A percentile compares a stretch with the other conserved stretches of the same genome.
These are phyloP conservation scores for Saccharomyces kudriavzevii DNA, from an alignment of 805 yeast species.

Conservation along the genomic window DNA sequence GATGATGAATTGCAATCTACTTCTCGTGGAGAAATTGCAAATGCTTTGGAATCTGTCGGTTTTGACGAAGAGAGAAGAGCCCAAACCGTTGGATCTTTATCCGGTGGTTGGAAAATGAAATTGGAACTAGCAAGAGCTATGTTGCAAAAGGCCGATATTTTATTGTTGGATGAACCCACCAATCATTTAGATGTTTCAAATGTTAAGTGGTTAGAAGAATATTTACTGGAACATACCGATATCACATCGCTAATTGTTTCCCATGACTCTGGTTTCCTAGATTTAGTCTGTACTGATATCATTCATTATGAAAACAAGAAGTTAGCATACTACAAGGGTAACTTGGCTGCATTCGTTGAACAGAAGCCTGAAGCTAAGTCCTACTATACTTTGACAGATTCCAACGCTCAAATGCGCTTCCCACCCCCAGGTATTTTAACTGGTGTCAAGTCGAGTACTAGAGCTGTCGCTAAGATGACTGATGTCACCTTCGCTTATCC, in stretches of 20 bases:
- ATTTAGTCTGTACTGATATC: slow-evolving; percentile 91
- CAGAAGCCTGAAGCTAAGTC: slow-evolving; percentile 94
- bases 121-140: slow-evolving; percentile 97
- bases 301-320: slow-evolving; percentile 94
- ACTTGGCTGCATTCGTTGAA: slow-evolving; percentile 83
- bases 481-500: slow-evolving; percentile 86
- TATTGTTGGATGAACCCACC: slow-evolving; percentile 94
- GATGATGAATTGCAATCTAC: slow-evolving; percentile 72
- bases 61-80: slow-evolving; percentile 83
- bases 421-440: slow-evolving; percentile 96
- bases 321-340: slow-evolving; percentile 92
- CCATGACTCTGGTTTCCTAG: slow-evolving; percentile 95
- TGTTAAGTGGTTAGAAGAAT: slow-evolving; percentile 90
- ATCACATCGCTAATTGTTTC: slow-evolving; percentile 94
- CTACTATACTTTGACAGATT: slow-evolving; percentile 86
- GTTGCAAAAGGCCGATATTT: slow-evolving; percentile 93
- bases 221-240: slow-evolving; percentile 69
- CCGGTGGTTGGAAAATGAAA: slow-evolving; percentile 99
- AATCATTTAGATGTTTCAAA: slow-evolving; percentile 93
- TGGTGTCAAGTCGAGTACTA: slow-evolving; percentile 92
- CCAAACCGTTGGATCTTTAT: slow-evolving; percentile 86
- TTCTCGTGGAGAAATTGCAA: slow-evolving; percentile 60
- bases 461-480: slow-evolving; percentile 84
- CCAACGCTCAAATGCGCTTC: slow-evolving; percentile 92
- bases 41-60: slow-evolving; percentile 77